Base-by-base conservation (phyloP, 768 basidiomycete species). In the Russula brevipes region DNA sequence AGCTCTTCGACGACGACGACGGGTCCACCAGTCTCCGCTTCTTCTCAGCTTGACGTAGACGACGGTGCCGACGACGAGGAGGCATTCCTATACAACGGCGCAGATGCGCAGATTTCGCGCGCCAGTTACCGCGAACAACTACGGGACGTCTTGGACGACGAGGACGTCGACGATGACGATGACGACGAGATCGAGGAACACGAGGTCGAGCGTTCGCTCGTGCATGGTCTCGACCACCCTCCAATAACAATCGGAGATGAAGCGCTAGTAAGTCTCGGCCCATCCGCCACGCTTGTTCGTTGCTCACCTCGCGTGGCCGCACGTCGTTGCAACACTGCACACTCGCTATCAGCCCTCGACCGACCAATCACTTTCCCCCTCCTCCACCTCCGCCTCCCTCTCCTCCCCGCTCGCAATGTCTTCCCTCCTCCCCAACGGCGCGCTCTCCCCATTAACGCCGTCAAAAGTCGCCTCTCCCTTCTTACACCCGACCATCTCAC, bases 401-500 rank as follows among this genome's bases (percentile, higher is more conserved):
- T 69, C 74, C 42, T 65, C 78, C 5, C 76, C 82, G 36, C 76
- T 78, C 19, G 72, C 73, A 46, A 66, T 77, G 38, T 73, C 70
- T 11, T 78, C 79, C n/a, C 78, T 78, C 19, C 54, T 66, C 46
- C 68, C 68, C 39, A 73, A 66, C 42, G 72, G 73, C 3, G 70
- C n/a, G 9, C 24, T 2, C n/a, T 7, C 41, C 42, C 72, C 77
- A 17, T 38, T n/a, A 3, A 44, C 45, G 11, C 46, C 38, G 4
- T n/a, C 58, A 30, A 80, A 76, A 64, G 70, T 80, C 10, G 75
- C 81, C 4, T 79, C 81, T 44, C 81, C 85, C 12, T 90, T 87
- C 71, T 72, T 90, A 19, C 85, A 88, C 68, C 87, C 88, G 4
- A 82, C 79, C n/a, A 81, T 90, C 6, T 93, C 90, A 35, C 82